Base-by-base conservation (phyloP, 306 rosid species). In the Vigna mungo region DNA sequence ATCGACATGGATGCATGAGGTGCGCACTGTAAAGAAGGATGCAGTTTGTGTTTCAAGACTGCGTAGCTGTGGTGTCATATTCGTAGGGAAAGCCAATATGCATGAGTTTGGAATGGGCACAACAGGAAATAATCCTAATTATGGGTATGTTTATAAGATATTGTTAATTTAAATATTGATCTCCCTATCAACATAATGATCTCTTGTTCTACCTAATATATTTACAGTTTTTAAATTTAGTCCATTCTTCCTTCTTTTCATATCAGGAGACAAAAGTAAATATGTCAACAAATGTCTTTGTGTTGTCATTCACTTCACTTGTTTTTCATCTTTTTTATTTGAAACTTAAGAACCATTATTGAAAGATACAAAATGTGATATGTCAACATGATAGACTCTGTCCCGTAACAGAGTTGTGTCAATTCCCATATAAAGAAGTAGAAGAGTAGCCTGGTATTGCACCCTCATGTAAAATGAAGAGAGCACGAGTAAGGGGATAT, bases 31-130 rank as follows among this genome's bases (percentile, higher is more conserved):
- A 48, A 70, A 66, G 18, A 51, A 87, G 83, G 98, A 94, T 80
- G 94, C 91, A 3, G 86, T 71, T 82, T 62, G 85, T 80, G 97
- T 92, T 66, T 84, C 97, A 36, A 90, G 78, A 75, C 81, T 94
- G 71, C 96, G 98, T 48, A 74, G 89, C 75, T 94, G 98, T 54
- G 98, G 98, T 48, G 97, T 88, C 61, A 89, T 94, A 75, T 85
- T 94, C 71, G 39, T 92, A 36, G 98, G 98, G 82, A 94, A 94
- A 84, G 95, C 97, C 79, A 94, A 94, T 80, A 94, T 94, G 98
- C 98, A 94, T 39, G 98, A 94, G 81, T 30, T 92, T 58, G 98
- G 98, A 82, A 90, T 94, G 97, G 98, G 98, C 71, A 90, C 97
- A n/a, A 94, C 98, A 12, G 98, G 98, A 80, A 94, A 90, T 79